A percentile compares a stretch with the other conserved stretches of the same genome.
Evolutionary conservation across 1,139 yeast genomes (phyloP).

Genomic region (Maudiozyma humilis): DNA sequence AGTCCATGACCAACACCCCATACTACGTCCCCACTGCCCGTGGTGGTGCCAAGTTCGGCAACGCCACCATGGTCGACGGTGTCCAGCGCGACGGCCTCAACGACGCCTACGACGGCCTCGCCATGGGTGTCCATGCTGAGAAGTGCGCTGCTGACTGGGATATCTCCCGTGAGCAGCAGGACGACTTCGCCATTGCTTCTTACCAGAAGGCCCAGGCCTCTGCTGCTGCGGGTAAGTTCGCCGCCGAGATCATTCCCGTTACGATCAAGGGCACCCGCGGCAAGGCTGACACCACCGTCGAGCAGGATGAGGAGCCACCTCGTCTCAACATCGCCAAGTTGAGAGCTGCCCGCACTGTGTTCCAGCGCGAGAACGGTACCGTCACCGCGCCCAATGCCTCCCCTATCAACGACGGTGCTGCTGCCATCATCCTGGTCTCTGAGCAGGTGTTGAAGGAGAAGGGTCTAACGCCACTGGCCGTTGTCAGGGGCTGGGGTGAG

Average conservation of each 20-base stretch:
- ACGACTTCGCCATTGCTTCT: constrained; percentile 58
- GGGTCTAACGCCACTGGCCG: constrained; percentile 79
- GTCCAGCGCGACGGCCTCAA: constrained; percentile 82
- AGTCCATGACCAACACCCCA: constrained; percentile 93
- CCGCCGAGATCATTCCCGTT: constrained; percentile 72
- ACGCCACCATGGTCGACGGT: constrained; percentile 70
- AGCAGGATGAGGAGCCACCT: constrained; percentile 60
- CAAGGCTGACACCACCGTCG: constrained; percentile 70
- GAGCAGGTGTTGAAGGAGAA: constrained; percentile 76
- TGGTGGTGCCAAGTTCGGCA: constrained; percentile 84
- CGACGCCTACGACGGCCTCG: constrained; percentile 77
- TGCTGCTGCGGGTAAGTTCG: constrained; percentile 69
- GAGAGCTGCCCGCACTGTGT: constrained; percentile 80
- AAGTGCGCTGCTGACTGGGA: constrained; percentile 75
- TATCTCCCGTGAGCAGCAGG: constrained; percentile 63
- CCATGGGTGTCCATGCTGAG: constrained; percentile 97
- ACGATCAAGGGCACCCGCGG: constrained; percentile 88
- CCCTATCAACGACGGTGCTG: constrained; percentile 94
- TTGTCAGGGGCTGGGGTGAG: constrained; percentile 92
- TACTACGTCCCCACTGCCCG: constrained; percentile 85
- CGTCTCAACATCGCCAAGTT: constrained; percentile 72
- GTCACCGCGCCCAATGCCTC: constrained; percentile 97
- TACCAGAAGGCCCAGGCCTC: constrained; percentile 78
- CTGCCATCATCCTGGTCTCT: constrained; percentile 82
- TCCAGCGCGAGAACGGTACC: constrained; percentile 84